Percentiles rank a stretch among this genome's conserved stretches.
Evolutionary conservation across 176 grass and related monocot species (phyloP).

Genomic region (Poa pratensis): DNA sequence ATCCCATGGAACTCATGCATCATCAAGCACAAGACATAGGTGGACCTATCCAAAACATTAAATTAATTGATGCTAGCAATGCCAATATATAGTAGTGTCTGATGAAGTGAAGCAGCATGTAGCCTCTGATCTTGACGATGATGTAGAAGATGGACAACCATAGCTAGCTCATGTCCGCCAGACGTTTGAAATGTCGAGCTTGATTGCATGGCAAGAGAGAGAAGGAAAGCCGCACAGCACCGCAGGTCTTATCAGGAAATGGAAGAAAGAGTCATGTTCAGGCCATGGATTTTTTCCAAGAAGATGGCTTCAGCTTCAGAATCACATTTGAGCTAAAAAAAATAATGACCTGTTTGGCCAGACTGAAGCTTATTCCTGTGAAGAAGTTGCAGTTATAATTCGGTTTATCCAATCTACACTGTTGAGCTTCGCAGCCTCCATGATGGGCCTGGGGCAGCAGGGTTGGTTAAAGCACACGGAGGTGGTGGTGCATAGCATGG

Average conservation of each 20-base stretch:
- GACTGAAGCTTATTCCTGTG: not conserved
- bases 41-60: conserved; percentile 32
- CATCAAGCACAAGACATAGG: not conserved
- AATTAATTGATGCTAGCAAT: conserved; percentile 23
- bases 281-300: not conserved
- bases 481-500: conserved; percentile 10
- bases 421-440: not conserved
- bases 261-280: not conserved
- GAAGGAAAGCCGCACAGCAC: not conserved
- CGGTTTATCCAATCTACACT: not conserved
- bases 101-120: conserved; percentile 26
- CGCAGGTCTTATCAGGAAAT: conserved; percentile 16
- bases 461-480: not conserved
- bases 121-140: not conserved
- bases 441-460: not conserved
- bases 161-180: conserved; percentile 9
- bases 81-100: conserved; percentile 18
- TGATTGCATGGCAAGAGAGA: conserved; percentile 29
- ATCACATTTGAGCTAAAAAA: conserved; percentile 30
- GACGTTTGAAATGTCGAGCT: not conserved
- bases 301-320: conserved; percentile 23
- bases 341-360: not conserved
- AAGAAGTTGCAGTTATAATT: conserved; percentile 23
- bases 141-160: conserved; percentile 4
- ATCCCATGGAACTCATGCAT: conserved; percentile 20